Evolutionary conservation across 306 rosid genomes (phyloP).

Genomic region (Cicer chorassanicum): DNA sequence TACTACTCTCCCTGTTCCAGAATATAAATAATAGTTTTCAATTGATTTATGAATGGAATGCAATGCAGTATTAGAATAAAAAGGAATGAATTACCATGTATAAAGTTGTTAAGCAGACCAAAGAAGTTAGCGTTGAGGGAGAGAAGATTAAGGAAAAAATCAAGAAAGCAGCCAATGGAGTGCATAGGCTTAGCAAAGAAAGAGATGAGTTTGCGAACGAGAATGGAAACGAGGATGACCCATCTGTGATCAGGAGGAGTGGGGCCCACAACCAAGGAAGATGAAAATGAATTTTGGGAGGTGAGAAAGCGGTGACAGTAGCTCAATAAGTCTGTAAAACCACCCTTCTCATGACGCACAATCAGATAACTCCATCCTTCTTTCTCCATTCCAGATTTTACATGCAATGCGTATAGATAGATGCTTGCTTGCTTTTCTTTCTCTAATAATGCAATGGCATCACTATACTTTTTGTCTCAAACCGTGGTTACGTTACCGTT

Average conservation of each 20-base stretch:
- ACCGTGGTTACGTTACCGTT: too few relatives aligned
- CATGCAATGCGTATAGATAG: too few relatives aligned
- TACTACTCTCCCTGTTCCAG: slow-evolving; percentile 55
- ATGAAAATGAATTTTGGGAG: neutral
- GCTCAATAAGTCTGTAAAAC: neutral
- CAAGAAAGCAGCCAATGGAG: slow-evolving; percentile 66
- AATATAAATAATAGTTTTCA: too few relatives aligned
- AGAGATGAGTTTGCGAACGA: slow-evolving; percentile 58
- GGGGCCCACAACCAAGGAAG: neutral
- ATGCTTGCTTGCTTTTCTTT: too few relatives aligned
- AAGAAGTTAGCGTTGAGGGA: slow-evolving; percentile 55
- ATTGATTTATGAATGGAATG: too few relatives aligned
- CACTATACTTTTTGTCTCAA: too few relatives aligned
- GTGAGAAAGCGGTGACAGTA: neutral
- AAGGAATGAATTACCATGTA: slow-evolving; percentile 47
- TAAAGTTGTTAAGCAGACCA: slow-evolving; percentile 58
- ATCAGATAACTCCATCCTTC: too few relatives aligned
- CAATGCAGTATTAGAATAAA: neutral
- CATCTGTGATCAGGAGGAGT: slow-evolving; percentile 53
- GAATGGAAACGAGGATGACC: slow-evolving; percentile 64
- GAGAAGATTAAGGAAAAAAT: slow-evolving; percentile 73
- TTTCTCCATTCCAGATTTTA: too few relatives aligned
- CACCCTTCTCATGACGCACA: too few relatives aligned
- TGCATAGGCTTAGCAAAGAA: slow-evolving; percentile 64
- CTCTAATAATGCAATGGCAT: too few relatives aligned